Evolutionary conservation across 345 rosid genomes (phyloP).

Genomic region (Boechera retrofracta): DNA sequence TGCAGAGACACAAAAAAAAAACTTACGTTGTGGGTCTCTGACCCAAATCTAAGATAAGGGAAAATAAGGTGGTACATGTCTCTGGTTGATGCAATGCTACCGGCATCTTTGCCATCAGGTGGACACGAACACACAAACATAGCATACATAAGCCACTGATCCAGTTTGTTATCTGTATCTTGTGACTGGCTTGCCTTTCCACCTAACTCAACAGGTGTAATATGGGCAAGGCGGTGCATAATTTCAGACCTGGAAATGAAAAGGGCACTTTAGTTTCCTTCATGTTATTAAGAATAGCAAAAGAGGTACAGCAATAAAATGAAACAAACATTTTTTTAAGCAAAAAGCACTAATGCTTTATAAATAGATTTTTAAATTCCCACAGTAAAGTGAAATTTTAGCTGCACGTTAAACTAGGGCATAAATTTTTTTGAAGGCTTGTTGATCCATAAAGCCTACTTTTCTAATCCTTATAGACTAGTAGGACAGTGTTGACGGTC

Average conservation of each 20-base stretch:
- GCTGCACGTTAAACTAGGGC: constrained; percentile 10
- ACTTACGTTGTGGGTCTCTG: constrained; percentile 85
- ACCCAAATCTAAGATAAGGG: constrained; percentile 86
- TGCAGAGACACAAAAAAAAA: constrained; percentile 21
- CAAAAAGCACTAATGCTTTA: constrained; percentile 13
- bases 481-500: constrained; percentile 14
- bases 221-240: constrained; percentile 80
- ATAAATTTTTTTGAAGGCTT: neutral
- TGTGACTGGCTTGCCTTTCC: constrained; percentile 91
- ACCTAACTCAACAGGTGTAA: constrained; percentile 92
- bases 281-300: constrained; percentile 17
- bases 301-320: constrained; percentile 21
- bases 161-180: constrained; percentile 91
- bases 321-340: neutral
- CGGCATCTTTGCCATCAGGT: constrained; percentile 79
- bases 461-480: constrained; percentile 22
- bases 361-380: constrained; percentile 14
- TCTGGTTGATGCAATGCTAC: constrained; percentile 79
- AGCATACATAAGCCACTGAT: constrained; percentile 98
- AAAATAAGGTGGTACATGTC: constrained; percentile 89
- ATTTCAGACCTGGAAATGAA: constrained; percentile 71
- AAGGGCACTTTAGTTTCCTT: constrained; percentile 31
- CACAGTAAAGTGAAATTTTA: neutral
- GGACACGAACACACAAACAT: constrained; percentile 98
- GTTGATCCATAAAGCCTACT: constrained; percentile 24